phyloP scores from a whole-genome alignment of 345 rosid genomes.

The Hypericum perforatum region DNA sequence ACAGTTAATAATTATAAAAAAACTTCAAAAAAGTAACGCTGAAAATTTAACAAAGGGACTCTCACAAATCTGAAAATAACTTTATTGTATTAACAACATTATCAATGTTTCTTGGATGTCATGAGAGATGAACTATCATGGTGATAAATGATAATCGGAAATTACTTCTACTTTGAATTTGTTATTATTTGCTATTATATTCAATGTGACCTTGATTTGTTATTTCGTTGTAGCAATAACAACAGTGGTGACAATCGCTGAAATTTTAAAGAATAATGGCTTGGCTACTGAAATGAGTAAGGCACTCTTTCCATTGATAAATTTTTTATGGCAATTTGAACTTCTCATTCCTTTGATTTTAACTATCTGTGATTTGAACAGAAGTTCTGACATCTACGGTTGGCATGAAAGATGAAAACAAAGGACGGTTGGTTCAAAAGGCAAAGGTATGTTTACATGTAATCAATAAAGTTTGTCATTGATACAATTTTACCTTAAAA shows the following conservation, averaged over 20 bases:
- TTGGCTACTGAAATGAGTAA: conserved; percentile 79
- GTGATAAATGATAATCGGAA: too few relatives aligned
- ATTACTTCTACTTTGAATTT: too few relatives aligned
- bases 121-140: too few relatives aligned
- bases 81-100: too few relatives aligned
- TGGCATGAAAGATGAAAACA: conserved; percentile 74
- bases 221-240: conserved; percentile 40
- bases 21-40: too few relatives aligned
- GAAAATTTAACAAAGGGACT: too few relatives aligned
- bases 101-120: too few relatives aligned
- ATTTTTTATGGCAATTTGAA: not conserved
- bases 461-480: too few relatives aligned
- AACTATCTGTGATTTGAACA: conserved; percentile 13
- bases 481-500: too few relatives aligned
- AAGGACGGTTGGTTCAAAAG: conserved; percentile 70
- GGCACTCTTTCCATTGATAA: conserved; percentile 3
- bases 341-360: not conserved
- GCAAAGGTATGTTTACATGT: conserved; percentile 79
- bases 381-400: conserved; percentile 80
- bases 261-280: conserved; percentile 88
- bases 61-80: too few relatives aligned
- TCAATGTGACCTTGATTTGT: not conserved
- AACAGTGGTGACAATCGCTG: conserved; percentile 73
- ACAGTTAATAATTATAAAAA: too few relatives aligned
- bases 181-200: not conserved